Evolutionary conservation across 2,329 filamentous ascomycete genomes (phyloP).

Genomic region (Ophiostoma australiae): DNA sequence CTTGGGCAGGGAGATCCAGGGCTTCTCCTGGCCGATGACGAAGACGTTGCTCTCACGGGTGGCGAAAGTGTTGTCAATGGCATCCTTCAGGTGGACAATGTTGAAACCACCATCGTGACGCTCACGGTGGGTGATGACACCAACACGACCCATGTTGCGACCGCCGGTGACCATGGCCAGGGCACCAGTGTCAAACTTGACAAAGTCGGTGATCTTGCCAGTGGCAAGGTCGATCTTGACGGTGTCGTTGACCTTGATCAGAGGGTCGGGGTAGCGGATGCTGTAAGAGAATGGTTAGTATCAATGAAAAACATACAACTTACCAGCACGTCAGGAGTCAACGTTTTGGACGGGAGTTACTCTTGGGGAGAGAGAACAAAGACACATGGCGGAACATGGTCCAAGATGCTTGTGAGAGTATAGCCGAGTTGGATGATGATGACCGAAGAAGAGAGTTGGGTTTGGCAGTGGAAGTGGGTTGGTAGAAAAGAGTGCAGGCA

Average conservation of each 20-base stretch:
- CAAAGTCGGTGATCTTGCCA: conserved; percentile 97
- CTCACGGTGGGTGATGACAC: conserved; percentile 99
- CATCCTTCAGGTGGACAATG: conserved; percentile 99
- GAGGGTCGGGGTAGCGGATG: conserved; percentile 97
- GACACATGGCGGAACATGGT: not conserved
- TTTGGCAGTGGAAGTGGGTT: not conserved
- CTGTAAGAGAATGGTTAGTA: conserved; percentile 48
- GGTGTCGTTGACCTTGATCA: conserved; percentile 99
- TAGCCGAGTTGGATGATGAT: not conserved
- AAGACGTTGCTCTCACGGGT: conserved; percentile 99
- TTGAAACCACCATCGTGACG: conserved; percentile 99
- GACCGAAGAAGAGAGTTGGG: not conserved
- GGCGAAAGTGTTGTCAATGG: conserved; percentile 99
- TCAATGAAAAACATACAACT: conserved; percentile 41
- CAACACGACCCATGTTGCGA: conserved; percentile 99
- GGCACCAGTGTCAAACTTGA: conserved; percentile 97
- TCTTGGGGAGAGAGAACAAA: conserved; percentile 30
- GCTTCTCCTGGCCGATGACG: conserved; percentile 97
- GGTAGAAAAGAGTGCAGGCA: not conserved
- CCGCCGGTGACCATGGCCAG: conserved; percentile 98
- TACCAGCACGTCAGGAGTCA: conserved; percentile 42
- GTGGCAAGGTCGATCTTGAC: conserved; percentile 97
- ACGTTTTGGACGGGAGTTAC: conserved; percentile 21
- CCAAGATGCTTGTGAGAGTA: not conserved
- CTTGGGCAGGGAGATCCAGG: conserved; percentile 99